These are phyloP conservation scores for Citrullus amarus DNA, from an alignment of 306 rosid species.

Conservation along the genomic window DNA sequence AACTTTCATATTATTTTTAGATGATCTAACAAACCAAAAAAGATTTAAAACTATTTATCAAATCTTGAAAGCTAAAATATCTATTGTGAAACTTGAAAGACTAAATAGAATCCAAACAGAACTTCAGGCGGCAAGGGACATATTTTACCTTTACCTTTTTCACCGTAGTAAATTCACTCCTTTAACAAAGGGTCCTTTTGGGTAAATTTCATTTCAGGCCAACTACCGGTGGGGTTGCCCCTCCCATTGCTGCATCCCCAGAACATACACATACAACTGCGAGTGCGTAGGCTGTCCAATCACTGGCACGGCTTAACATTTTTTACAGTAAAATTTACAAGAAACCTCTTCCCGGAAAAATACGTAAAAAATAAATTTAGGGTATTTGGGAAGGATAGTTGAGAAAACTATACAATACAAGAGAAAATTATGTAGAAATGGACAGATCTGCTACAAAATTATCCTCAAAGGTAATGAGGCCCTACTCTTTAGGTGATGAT, in stretches of 20 bases:
- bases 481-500: background rate
- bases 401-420: background rate
- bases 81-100: too few relatives aligned
- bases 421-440: background rate
- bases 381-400: too few relatives aligned
- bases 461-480: too few relatives aligned
- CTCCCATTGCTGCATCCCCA: constrained; percentile 23
- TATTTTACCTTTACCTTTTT: too few relatives aligned
- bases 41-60: too few relatives aligned
- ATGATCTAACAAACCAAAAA: too few relatives aligned
- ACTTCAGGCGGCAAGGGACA: too few relatives aligned
- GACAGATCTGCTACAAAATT: background rate
- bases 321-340: background rate
- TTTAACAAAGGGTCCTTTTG: too few relatives aligned
- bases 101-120: too few relatives aligned
- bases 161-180: too few relatives aligned
- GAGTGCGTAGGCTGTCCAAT: constrained; percentile 1
- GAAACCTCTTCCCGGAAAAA: background rate
- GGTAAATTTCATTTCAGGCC: constrained; percentile 38
- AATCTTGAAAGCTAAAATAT: too few relatives aligned
- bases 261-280: constrained; percentile 21
- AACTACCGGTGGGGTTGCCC: constrained; percentile 84
- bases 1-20: too few relatives aligned
- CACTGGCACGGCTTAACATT: background rate
- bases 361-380: background rate